A percentile compares a stretch with the other conserved stretches of the same genome.
Conservation (phyloP, 805 yeast genomes). For the Kodamaea jinghongensis region DNA sequence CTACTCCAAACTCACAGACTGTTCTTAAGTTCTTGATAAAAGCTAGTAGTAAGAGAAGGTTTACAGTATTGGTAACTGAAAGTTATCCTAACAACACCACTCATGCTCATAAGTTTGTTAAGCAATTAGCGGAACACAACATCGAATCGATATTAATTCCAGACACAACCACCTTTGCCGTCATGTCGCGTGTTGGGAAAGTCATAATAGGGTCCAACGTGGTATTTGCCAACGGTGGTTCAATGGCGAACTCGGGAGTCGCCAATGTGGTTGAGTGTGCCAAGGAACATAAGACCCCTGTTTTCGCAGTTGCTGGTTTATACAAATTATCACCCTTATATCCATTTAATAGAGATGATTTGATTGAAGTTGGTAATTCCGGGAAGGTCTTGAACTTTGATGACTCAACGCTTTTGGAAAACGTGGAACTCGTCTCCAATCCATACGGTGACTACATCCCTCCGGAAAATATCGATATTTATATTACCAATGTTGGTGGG, state of each 20-base stretch:
- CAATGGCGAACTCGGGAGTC: conserved; percentile 85
- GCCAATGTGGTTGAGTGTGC: conserved; percentile 95
- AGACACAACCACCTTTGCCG: conserved; percentile 88
- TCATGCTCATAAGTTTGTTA: conserved; percentile 75
- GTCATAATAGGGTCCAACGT: conserved; percentile 90
- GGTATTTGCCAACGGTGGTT: conserved; percentile 95
- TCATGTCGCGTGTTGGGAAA: conserved; percentile 96
- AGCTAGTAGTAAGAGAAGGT: conserved; percentile 86
- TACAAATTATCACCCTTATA: conserved; percentile 91
- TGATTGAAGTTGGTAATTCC: conserved; percentile 89
- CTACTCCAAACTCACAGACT: conserved; percentile 92
- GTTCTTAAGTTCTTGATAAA: conserved; percentile 81
- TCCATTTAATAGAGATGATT: conserved; percentile 80
- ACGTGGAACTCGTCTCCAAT: conserved; percentile 73
- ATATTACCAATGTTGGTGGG: conserved; percentile 93
- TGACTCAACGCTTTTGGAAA: conserved; percentile 64
- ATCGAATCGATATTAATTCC: conserved; percentile 91
- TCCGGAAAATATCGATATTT: conserved; percentile 92
- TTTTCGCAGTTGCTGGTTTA: conserved; percentile 90
- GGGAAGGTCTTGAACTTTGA: conserved; percentile 83
- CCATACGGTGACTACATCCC: conserved; percentile 88
- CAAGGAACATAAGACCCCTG: conserved; percentile 92
- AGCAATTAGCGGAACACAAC: conserved; percentile 74
- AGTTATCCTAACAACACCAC: conserved; percentile 85
- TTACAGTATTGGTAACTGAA: conserved; percentile 90